Base-by-base conservation (phyloP, 345 rosid genomes). In the Sonneratia alba region DNA sequence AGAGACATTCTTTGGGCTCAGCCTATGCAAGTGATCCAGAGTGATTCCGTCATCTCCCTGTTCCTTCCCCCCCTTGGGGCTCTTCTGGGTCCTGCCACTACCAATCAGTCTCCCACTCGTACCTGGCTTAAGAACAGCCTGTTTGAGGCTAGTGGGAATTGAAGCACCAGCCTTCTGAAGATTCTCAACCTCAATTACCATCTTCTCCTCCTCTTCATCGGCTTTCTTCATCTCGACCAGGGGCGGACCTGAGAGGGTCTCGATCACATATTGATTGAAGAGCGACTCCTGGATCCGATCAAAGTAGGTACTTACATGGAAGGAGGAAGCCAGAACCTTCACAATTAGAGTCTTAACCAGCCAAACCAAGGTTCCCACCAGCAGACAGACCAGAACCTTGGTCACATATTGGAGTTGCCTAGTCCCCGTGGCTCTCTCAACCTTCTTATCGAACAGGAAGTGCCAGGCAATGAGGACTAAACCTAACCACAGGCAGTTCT, bases 271-370 rank as follows among this genome's bases (percentile, higher is more conserved):
- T 72, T 89, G 94, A 42, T 79, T 87, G 70, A 85, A 89, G 74
- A 89, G 66, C 12, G 94, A 79, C 64, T 89, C 94, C 67, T 85
- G 91, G 71, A 89, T 89, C 76, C 94, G 82, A 68, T 89, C 94
- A 16, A 89, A 89, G 67, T 87, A 89, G 24, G 94, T 85, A 24
- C 91, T 89, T 53, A 89, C 87, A 66, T 89, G 94, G 65, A 89
- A 89, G 10, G 85, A 85, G 1, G 88, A 87, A 43, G 94, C 94
- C 64, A 89, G 85, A 48, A 87, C 91, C 45, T 89, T 89, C 0
- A 89, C 91, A 71, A 89, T 66, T 2, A 90, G 38, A 11, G 90
- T 90, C 78, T 90, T 90, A 14, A 87, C 78, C 9, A 90, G 78
- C 93, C 96, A 90, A 15, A 90, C 55, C 74, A 81, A 63, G 37